Percentiles rank a stretch among this genome's conserved stretches.
Evolutionary conservation across 176 grass and related monocot genomes (phyloP).

Genomic region (Cenchrus purpureus): DNA sequence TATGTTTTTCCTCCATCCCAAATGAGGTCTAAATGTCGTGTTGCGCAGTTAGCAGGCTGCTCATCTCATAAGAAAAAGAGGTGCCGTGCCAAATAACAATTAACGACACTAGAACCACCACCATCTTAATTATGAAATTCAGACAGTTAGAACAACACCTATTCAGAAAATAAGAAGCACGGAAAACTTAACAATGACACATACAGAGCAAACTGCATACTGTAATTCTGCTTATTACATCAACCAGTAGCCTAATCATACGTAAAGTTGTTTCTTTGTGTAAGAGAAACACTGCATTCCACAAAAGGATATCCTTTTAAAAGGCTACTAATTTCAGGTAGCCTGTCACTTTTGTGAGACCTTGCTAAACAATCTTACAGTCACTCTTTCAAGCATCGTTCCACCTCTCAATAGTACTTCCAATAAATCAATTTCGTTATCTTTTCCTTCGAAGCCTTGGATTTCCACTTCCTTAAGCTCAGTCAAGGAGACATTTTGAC

Average conservation of each 20-base stretch:
- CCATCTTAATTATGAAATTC: background rate
- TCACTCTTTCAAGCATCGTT: slow-evolving; percentile 2
- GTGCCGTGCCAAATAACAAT: too few species aligned
- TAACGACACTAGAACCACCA: background rate
- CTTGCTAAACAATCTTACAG: background rate
- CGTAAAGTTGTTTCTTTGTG: too few species aligned
- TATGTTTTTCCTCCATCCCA: too few species aligned
- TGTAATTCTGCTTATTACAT: background rate
- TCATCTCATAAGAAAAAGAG: too few species aligned
- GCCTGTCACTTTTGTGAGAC: slow-evolving; percentile 19
- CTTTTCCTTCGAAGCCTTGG: slow-evolving; percentile 7
- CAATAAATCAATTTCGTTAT: slow-evolving; percentile 13
- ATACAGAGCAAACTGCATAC: background rate
- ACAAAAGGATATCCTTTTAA: slow-evolving; percentile 16
- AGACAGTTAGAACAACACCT: background rate
- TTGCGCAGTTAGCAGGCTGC: too few species aligned
- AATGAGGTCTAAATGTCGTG: too few species aligned
- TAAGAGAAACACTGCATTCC: slow-evolving; percentile 4
- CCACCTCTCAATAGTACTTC: slow-evolving; percentile 16
- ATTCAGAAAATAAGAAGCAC: background rate
- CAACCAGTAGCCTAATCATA: background rate
- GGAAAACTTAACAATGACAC: background rate
- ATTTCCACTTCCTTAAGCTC: slow-evolving; percentile 28
- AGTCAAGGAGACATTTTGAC: background rate
- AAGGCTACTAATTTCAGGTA: slow-evolving; percentile 1